Percentiles rank a stretch among this genome's conserved stretches.
Conservation (phyloP, 2,329 filamentous ascomycete species). For the Calonectria henricotiae region DNA sequence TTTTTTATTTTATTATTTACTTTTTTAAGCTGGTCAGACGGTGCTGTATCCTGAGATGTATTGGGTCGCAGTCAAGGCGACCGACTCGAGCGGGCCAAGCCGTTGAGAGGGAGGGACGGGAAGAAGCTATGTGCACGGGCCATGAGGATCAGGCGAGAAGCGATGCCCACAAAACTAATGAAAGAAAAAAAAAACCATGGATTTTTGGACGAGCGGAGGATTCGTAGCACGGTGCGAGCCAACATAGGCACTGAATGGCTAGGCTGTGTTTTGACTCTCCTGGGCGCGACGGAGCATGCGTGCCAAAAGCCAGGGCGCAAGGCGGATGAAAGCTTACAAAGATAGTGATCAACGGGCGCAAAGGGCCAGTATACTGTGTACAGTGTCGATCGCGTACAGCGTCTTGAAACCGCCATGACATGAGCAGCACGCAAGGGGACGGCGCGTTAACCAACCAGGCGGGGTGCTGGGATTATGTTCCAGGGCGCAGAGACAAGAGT, state of each 20-base stretch:
- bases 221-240: slow-evolving; percentile 16
- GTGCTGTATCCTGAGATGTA: slow-evolving; percentile 7
- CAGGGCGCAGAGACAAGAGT: slow-evolving; percentile 2
- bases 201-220: neutral
- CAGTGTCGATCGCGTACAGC: slow-evolving; percentile 18
- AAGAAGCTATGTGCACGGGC: slow-evolving; percentile 42
- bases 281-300: neutral
- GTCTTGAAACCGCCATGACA: slow-evolving; percentile 26
- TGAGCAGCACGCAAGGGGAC: slow-evolving; percentile 17
- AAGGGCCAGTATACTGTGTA: neutral
- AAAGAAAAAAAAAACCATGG: neutral
- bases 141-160: slow-evolving; percentile 40
- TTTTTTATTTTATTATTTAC: too few species aligned
- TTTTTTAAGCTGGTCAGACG: neutral
- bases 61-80: slow-evolving; percentile 1
- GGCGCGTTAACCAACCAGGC: slow-evolving; percentile 18
- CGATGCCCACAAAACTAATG: slow-evolving; percentile 47
- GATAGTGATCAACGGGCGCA: neutral
- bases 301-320: slow-evolving; percentile 8
- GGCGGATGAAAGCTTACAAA: slow-evolving; percentile 10
- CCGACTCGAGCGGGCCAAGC: slow-evolving; percentile 7
- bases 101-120: slow-evolving; percentile 38
- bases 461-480: slow-evolving; percentile 5
- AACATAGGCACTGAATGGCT: neutral
- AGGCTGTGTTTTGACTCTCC: slow-evolving; percentile 9